A percentile compares a stretch with the other conserved stretches of the same genome.
phyloP scores from a whole-genome alignment of 805 yeast genomes.

The Saccharomycopsis sp. region DNA sequence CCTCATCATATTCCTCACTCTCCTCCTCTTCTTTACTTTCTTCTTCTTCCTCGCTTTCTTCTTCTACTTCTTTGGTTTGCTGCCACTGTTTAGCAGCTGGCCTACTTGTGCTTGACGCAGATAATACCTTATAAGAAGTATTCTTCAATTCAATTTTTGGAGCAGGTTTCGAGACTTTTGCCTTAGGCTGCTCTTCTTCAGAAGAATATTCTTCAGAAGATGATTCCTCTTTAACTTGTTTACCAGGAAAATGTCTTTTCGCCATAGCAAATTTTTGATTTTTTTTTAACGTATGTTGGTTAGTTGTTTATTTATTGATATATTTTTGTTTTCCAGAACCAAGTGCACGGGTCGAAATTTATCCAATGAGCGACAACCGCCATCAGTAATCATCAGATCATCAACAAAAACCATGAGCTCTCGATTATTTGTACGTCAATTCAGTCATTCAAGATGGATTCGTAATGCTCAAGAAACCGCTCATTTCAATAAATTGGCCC shows the following conservation, averaged over 20 bases:
- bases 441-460: not conserved
- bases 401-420: too few relatives aligned
- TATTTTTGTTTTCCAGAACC: too few relatives aligned
- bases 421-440: not conserved
- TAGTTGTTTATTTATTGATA: too few relatives aligned
- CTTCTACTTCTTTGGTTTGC: slow-evolving; percentile 25
- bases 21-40: slow-evolving; percentile 28
- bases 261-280: too few relatives aligned
- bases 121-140: slow-evolving; percentile 23
- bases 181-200: not conserved
- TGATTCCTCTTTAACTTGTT: not conserved
- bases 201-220: not conserved
- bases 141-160: slow-evolving; percentile 40
- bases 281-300: too few relatives aligned
- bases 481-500: slow-evolving; percentile 82
- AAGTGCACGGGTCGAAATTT: too few relatives aligned
- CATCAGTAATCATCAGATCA: too few relatives aligned
- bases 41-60: slow-evolving; percentile 27
- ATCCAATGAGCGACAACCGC: too few relatives aligned
- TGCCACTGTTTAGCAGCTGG: not conserved
- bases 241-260: not conserved
- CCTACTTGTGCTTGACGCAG: slow-evolving; percentile 22
- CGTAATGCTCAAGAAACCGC: slow-evolving; percentile 46
- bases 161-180: not conserved
- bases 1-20: slow-evolving; percentile 22